Evolutionary conservation across 768 basidiomycete species (phyloP), one percentile per base, ranked within the genome.

Genomic region (Pulveroboletus ravenelii): DNA sequence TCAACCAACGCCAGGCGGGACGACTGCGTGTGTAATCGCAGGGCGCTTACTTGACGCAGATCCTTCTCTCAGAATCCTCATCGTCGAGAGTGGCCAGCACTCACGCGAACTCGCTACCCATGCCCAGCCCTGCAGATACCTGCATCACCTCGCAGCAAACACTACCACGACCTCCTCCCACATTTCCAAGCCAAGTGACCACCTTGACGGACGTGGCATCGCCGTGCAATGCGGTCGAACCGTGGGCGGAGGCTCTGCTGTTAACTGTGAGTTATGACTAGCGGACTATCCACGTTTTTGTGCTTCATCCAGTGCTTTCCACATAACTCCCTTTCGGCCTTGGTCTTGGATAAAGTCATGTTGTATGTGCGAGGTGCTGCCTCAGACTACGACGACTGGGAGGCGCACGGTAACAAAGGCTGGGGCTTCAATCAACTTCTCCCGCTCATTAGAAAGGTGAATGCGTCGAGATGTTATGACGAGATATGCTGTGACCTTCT

Each of bases 361-460:
- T 72, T 79, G 72, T 85, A 84, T 53, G 78, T 74, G 1, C 76
- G 84, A 23, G 76, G 80, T 10, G 64, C 78, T 10, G 77, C 80
- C 2, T 84, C 82, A 0, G 85, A 87, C 59, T 84, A 79, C 44
- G 80, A 87, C 54, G 79, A 80, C 45, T 85, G 84, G 84, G 54
- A 38, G 1, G 61, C 70, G 2, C 63, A n/a, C 23, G 71, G 70
- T 4, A 84, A 85, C 59, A 64, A 75, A 1, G 84, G 83, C 2
- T 87, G 85, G 85, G 71, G 81, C 8, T 78, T 79, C 0, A 68
- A 72, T 44, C 69, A 79, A 27, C 58, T 87, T 7, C 75, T 85
- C 27, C 83, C 84, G 0, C 65, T 84, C 12, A 54, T 83, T 30
- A 77, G 70, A 53, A 84, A 84, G 74, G 85, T 78, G 48, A 8